Evolutionary conservation across 2,329 filamentous ascomycete genomes (phyloP), one percentile per base, ranked within the genome.

Genomic region (Aspergillus fijiensis): DNA sequence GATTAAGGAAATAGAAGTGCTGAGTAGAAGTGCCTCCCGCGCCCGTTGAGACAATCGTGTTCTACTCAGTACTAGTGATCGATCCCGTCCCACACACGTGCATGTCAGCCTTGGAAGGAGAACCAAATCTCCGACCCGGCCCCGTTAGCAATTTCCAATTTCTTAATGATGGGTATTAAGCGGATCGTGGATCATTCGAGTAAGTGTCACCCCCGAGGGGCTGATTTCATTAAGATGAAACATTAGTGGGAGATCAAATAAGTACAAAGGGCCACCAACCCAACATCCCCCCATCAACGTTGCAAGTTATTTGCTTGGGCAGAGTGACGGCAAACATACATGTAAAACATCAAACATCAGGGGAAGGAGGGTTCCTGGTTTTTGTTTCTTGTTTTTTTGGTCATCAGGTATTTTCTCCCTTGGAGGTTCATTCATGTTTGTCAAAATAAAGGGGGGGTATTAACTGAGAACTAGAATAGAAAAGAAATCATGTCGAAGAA

Each of bases 171-270:
- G 5, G 31, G 21, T 33, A 48, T 9, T 55, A 16, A 25, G 42
- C 9, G 14, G 47, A 55, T 48, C 39, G 16, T 47, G 27, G 39
- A 21, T 16, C 47, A 23, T 31, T 23, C 21, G 23, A 29, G 21
- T 47, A 25, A 23, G 51, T 31, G 51, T 35, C 33, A 16, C 33
- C 33, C 33, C 33, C 33, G 33, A 35, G 33, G 33, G 33, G 33
- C 33, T 10, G 12, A 10, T n/a, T n/a, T 31, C 51, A 49, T 49
- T 49, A 35, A 35, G 27, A 16, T 55, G 53, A 55, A 49, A 55
- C 42, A 31, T 49, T 55, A 55, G 53, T 49, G 53, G 53, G 21
- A 49, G 52, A 55, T 55, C 52, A 21, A 31, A n/a, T 31, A 14
- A 52, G 31, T 31, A 25, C 31, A 23, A 35, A 39, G 11, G 14